Evolutionary conservation across 2,329 filamentous ascomycete species (phyloP), one percentile per base, ranked within the genome.

Genomic region (Phaeosphaeriaceae sp.): DNA sequence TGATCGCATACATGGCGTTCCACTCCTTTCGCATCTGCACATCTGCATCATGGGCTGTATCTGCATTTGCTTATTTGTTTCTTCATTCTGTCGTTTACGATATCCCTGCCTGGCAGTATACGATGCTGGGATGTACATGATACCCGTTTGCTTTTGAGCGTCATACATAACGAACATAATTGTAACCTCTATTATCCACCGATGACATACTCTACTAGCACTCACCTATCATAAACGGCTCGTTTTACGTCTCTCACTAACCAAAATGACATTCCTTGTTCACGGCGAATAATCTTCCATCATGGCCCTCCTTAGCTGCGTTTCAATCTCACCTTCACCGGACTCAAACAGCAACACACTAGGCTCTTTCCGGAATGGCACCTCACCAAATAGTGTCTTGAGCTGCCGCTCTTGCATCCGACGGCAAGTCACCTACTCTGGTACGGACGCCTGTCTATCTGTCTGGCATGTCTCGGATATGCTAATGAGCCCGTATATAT

Each of bases 41-140:
- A 36, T 36, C 31, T 15, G 13, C 31, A 15, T 36, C 7, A 36
- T 13, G 31, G 31, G 31, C 31, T 11, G 31, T 36, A 36, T 36
- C 31, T 36, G 13, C 13, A 15, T 11, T 36, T 36, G 13, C 31
- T 7, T 11, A 17, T 31, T 24, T 20, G 7, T 20, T 3, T 45
- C 41, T 22, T n/a, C 21, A 11, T 7, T 20, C 11, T 45, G 19
- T 47, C 15, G 15, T 15, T 46, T 2, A 19, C 15, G 20, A 46
- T 24, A 24, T 24, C 24, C 24, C 2, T 42, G 21, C 36, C 21
- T 51, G 22, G 49, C 15, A 20, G 40, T 51, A 51, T 22, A 42
- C 49, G 33, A 51, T 22, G n/a, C 22, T 40, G 42, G 36, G 21
- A 44, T 4, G n/a, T 20, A 51, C 15, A 44, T 44, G 49, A 51